These are phyloP conservation scores for Obelidium mucronatum DNA, from an alignment of 192 early-diverging fungal genomes.

Conservation along the genomic window DNA sequence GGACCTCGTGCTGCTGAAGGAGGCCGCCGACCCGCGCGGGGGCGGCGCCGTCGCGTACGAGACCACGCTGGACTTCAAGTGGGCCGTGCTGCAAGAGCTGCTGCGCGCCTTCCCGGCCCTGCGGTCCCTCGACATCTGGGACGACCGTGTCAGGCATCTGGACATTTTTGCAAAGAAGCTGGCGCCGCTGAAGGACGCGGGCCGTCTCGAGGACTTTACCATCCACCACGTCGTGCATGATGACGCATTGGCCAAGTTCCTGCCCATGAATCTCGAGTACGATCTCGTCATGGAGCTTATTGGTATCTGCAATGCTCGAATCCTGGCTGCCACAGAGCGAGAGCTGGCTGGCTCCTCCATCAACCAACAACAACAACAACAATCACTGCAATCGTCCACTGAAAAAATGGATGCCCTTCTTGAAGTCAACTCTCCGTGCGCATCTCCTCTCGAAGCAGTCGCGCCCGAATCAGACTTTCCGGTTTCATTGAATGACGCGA, in stretches of 20 bases:
- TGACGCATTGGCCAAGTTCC: slow-evolving; percentile 24
- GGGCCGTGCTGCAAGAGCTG: slow-evolving; percentile 45
- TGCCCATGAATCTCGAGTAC: slow-evolving; percentile 44
- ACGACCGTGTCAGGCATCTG: slow-evolving; percentile 55
- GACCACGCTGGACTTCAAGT: slow-evolving; percentile 61
- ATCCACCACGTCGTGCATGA: slow-evolving; percentile 44
- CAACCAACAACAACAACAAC: background rate
- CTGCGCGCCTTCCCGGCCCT: slow-evolving; percentile 43
- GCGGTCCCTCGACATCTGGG: slow-evolving; percentile 46
- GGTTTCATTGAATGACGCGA: background rate
- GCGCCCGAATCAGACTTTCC: background rate
- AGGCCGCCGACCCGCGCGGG: background rate
- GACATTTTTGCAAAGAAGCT: slow-evolving; percentile 45
- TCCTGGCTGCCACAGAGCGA: slow-evolving; percentile 39
- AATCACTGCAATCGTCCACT: too few species aligned
- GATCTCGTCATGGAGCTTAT: slow-evolving; percentile 52
- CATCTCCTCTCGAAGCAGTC: background rate
- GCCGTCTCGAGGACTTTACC: slow-evolving; percentile 20
- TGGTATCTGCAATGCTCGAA: slow-evolving; percentile 48
- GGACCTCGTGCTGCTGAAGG: slow-evolving; percentile 35
- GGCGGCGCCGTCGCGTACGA: background rate
- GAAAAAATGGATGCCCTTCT: background rate
- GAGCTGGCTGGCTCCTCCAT: slow-evolving; percentile 1
- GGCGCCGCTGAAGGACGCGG: background rate
- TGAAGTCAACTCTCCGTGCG: background rate